Evolutionary conservation across 1,139 yeast genomes (phyloP).

Genomic region (Meyerozyma carpophila): DNA sequence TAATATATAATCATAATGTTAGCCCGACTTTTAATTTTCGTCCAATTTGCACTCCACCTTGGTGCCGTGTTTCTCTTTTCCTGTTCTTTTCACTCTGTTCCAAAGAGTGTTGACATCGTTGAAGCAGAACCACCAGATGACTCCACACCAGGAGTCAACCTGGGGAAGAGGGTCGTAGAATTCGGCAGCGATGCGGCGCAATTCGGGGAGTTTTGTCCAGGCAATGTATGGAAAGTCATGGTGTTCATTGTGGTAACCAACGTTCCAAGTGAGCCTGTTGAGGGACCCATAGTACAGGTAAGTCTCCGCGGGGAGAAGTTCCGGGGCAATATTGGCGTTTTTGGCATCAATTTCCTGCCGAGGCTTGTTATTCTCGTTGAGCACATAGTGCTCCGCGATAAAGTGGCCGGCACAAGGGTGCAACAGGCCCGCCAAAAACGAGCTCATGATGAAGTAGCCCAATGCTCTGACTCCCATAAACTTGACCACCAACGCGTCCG

Average conservation of each 20-base stretch:
- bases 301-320: slow-evolving; percentile 63
- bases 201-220: slow-evolving; percentile 72
- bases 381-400: slow-evolving; percentile 86
- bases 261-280: slow-evolving; percentile 81
- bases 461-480: slow-evolving; percentile 63
- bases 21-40: slow-evolving; percentile 9
- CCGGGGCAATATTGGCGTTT: slow-evolving; percentile 19
- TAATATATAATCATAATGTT: slow-evolving; percentile 32
- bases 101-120: slow-evolving; percentile 66
- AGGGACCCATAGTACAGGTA: slow-evolving; percentile 83
- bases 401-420: slow-evolving; percentile 96
- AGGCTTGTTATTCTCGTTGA: slow-evolving; percentile 52
- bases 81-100: slow-evolving; percentile 71
- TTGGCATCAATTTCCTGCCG: slow-evolving; percentile 15
- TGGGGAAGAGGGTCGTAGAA: slow-evolving; percentile 78
- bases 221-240: slow-evolving; percentile 94
- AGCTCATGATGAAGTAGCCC: slow-evolving; percentile 64
- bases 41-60: slow-evolving; percentile 17
- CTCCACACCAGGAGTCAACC: slow-evolving; percentile 76
- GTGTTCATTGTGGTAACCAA: slow-evolving; percentile 91
- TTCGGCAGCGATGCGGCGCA: slow-evolving; percentile 67
- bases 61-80: slow-evolving; percentile 35
- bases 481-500: slow-evolving; percentile 53
- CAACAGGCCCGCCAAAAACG: slow-evolving; percentile 84
- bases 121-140: slow-evolving; percentile 65